Conservation (phyloP, 2,329 filamentous ascomycete species). For the Zasmidium angulare region DNA sequence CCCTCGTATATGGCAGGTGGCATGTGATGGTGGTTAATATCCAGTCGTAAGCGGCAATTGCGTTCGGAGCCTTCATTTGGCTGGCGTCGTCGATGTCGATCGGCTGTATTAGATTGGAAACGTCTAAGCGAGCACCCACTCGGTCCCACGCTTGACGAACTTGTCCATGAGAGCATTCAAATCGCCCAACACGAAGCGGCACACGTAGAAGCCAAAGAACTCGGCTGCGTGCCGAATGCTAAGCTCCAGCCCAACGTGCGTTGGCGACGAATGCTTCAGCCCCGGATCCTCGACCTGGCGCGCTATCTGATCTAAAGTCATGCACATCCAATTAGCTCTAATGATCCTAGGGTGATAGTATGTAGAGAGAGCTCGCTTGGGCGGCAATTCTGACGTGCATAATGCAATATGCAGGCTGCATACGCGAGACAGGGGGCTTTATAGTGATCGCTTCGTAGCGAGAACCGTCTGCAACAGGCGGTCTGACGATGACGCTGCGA, state of each 20-base stretch:
- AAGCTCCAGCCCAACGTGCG: slow-evolving; percentile 91
- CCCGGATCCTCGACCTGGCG: slow-evolving; percentile 95
- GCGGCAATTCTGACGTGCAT: background rate
- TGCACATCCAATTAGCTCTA: background rate
- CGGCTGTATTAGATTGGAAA: too few species aligned
- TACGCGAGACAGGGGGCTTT: slow-evolving; percentile 11
- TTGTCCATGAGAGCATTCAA: slow-evolving; percentile 86
- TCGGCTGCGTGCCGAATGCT: slow-evolving; percentile 91
- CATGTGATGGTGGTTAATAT: background rate
- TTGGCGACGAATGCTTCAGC: slow-evolving; percentile 85
- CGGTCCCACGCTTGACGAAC: slow-evolving; percentile 91
- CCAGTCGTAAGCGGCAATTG: too few species aligned
- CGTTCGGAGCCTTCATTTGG: background rate
- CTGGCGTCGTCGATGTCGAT: background rate
- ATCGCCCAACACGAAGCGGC: slow-evolving; percentile 89
- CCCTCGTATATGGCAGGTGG: slow-evolving; percentile 4
- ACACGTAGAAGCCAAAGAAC: slow-evolving; percentile 96
- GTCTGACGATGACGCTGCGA: slow-evolving; percentile 5
- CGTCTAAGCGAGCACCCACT: slow-evolving; percentile 73
- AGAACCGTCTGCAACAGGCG: slow-evolving; percentile 1
- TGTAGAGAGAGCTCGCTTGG: background rate
- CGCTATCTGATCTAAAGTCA: slow-evolving; percentile 77
- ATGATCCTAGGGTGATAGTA: background rate
- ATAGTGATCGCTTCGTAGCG: background rate
- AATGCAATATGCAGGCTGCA: slow-evolving; percentile 9